Conservation (phyloP, 495 filamentous ascomycete species). For the Penicillium roqueforti region DNA sequence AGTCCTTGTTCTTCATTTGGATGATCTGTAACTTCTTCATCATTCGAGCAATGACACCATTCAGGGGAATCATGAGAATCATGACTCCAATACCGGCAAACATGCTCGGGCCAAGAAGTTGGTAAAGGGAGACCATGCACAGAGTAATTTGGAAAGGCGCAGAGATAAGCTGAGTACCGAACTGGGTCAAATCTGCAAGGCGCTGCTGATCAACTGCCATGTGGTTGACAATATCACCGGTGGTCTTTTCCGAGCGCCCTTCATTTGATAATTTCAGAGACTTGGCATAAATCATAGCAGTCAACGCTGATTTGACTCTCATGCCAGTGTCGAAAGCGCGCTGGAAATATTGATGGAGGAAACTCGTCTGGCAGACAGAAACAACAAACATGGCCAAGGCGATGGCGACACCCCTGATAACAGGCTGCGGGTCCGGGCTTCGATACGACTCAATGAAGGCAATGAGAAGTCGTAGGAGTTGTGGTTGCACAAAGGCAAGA, state of each 20-base stretch:
- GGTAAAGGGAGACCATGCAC: conserved; percentile 93
- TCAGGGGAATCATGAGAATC: conserved; percentile 96
- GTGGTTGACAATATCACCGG: conserved; percentile 97
- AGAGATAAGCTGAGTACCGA: conserved; percentile 89
- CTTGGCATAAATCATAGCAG: conserved; percentile 89
- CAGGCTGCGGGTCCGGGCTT: conserved; percentile 61
- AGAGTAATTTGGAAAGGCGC: conserved; percentile 94
- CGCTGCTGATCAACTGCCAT: conserved; percentile 98
- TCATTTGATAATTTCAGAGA: conserved; percentile 87
- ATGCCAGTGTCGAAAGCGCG: conserved; percentile 92
- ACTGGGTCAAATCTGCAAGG: conserved; percentile 91
- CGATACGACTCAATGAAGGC: conserved; percentile 79
- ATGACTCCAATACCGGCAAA: conserved; percentile 94
- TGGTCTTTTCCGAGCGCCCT: conserved; percentile 83
- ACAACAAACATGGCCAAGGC: conserved; percentile 89
- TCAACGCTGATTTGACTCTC: conserved; percentile 87
- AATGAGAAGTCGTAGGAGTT: conserved; percentile 82
- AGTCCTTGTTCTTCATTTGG: conserved; percentile 99
- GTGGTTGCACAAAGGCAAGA: conserved; percentile 85
- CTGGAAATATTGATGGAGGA: conserved; percentile 94
- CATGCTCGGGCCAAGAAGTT: conserved; percentile 90
- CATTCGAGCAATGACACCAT: conserved; percentile 84
- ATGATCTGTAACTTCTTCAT: conserved; percentile 93
- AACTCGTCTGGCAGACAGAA: conserved; percentile 76
- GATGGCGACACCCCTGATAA: conserved; percentile 80